Evolutionary conservation across 352 stramenopile species (phyloP).

Genomic region (Blastocystis sp.): DNA sequence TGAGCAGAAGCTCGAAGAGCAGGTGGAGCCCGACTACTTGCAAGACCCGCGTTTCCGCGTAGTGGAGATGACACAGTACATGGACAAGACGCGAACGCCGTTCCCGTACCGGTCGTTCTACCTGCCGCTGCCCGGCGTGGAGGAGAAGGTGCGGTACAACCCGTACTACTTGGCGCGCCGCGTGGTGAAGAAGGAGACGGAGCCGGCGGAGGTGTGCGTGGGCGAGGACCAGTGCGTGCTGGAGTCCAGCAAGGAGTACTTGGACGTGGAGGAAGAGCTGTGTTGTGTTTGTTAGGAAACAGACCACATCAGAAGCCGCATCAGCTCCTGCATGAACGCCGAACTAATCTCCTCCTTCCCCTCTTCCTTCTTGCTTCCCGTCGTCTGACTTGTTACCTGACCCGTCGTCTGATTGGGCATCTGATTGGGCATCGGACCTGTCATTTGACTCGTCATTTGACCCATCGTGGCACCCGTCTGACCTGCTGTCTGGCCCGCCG

Average conservation of each 20-base stretch:
- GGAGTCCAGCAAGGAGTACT: slow-evolving; percentile 34
- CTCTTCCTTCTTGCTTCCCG: too few relatives aligned
- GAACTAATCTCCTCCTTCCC: too few relatives aligned
- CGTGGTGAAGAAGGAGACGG: slow-evolving; percentile 14
- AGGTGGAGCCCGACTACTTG: slow-evolving; percentile 50
- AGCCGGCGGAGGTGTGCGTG: slow-evolving; percentile 4
- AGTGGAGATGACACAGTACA: background rate
- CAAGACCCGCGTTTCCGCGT: background rate
- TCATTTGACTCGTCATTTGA: too few relatives aligned
- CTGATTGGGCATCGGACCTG: too few relatives aligned
- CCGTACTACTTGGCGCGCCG: slow-evolving; percentile 28
- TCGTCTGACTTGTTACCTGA: too few relatives aligned
- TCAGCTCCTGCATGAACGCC: too few relatives aligned
- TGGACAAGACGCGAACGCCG: slow-evolving; percentile 16
- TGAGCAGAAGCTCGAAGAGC: slow-evolving; percentile 75
- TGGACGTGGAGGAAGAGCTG: slow-evolving; percentile 40
- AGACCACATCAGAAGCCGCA: too few relatives aligned
- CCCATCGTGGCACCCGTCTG: too few relatives aligned
- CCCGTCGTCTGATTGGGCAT: too few relatives aligned
- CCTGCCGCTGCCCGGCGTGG: background rate
- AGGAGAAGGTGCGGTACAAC: slow-evolving; percentile 29
- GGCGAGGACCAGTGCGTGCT: slow-evolving; percentile 16
- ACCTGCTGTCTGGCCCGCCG: too few relatives aligned
- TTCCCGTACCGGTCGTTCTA: slow-evolving; percentile 45
- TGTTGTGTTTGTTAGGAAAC: background rate